Percentiles rank a stretch among this genome's conserved stretches.
phyloP scores from a whole-genome alignment of 1,284 basidiomycete genomes.

The Ganoderma multipileum region DNA sequence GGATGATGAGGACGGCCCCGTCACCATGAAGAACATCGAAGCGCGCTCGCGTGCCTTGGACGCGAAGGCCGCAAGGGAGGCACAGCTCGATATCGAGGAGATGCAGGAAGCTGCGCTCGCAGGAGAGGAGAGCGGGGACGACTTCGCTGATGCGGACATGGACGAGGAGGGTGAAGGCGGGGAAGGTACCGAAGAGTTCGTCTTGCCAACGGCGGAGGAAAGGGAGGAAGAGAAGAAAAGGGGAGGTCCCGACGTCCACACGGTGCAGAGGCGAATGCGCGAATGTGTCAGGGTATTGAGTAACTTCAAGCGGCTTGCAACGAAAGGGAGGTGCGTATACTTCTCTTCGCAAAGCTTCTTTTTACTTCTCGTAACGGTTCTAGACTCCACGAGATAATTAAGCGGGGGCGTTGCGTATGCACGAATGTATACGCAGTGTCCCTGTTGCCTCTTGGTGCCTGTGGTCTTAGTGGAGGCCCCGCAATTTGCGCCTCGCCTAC shows the following conservation, averaged over 20 bases:
- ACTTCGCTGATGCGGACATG: constrained; percentile 58
- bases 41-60: constrained; percentile 78
- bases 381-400: neutral
- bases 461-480: neutral
- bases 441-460: neutral
- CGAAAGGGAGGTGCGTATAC: constrained; percentile 69
- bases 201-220: constrained; percentile 84
- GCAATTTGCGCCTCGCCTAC: neutral
- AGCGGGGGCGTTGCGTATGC: neutral
- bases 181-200: constrained; percentile 66
- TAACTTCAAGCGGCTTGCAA: constrained; percentile 75
- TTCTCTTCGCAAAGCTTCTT: neutral
- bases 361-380: neutral
- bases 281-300: constrained; percentile 85
- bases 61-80: constrained; percentile 67
- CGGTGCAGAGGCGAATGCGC: constrained; percentile 89
- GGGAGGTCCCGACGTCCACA: constrained; percentile 81
- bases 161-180: constrained; percentile 66
- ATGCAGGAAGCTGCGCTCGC: constrained; percentile 61
- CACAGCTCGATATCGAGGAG: constrained; percentile 73
- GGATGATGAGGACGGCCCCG: constrained; percentile 64
- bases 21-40: constrained; percentile 81
- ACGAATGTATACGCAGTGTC: neutral
- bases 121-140: constrained; percentile 51
- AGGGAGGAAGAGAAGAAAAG: constrained; percentile 78